Conservation (phyloP, 2,329 filamentous ascomycete genomes). For the Lithohypha guttulata region DNA sequence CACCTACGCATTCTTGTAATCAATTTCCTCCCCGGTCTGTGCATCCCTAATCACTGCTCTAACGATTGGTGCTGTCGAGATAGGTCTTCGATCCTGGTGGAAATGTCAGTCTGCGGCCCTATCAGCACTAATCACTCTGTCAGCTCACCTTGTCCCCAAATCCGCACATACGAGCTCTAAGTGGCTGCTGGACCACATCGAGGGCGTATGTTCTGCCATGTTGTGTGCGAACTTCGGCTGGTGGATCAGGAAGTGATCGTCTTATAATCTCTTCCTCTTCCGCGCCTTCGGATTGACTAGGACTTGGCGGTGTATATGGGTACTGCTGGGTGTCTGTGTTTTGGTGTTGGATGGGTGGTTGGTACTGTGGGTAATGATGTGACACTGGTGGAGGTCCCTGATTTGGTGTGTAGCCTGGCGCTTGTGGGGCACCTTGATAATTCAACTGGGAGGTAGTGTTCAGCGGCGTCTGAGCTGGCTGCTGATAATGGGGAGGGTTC, state of each 20-base stretch:
- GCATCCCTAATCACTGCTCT: conserved; percentile 68
- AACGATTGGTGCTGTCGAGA: conserved; percentile 90
- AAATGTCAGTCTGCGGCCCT: conserved; percentile 9
- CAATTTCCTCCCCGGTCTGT: conserved; percentile 65
- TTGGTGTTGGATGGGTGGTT: neutral
- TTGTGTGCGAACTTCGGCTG: conserved; percentile 30
- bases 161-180: conserved; percentile 92
- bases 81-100: conserved; percentile 74
- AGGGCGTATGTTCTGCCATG: conserved; percentile 47
- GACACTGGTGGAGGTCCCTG: too few species aligned
- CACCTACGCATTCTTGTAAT: conserved; percentile 56
- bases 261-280: conserved; percentile 3
- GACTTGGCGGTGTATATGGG: neutral
- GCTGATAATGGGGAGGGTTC: neutral
- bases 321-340: neutral
- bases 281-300: neutral
- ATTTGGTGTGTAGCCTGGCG: too few species aligned
- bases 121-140: conserved; percentile 20
- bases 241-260: conserved; percentile 23
- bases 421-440: too few species aligned
- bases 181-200: conserved; percentile 78
- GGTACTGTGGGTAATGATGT: neutral
- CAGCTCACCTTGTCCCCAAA: conserved; percentile 96
- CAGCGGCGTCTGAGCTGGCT: neutral
- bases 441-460: too few species aligned